Base-by-base conservation (phyloP, 1,284 basidiomycete species). In the Volvariella surrecta region DNA sequence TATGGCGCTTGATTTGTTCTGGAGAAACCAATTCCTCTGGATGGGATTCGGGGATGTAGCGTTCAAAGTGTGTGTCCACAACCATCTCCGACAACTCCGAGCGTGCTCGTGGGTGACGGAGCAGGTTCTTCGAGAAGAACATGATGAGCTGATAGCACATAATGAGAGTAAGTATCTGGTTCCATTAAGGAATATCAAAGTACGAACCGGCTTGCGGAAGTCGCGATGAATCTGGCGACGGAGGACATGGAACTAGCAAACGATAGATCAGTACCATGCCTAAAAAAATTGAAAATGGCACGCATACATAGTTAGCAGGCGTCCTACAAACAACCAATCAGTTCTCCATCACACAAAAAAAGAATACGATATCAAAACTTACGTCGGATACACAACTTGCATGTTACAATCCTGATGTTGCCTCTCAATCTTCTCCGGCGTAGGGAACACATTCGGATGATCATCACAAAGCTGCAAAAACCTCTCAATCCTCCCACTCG, bases 331-430 rank as follows among this genome's bases (percentile, higher is more conserved):
- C 30, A 44, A 30, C 49, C 40, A 35, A 30, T 47, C 42, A 44
- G n/a, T n/a, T n/a, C n/a, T n/a, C n/a, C n/a, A n/a, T n/a, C n/a
- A n/a, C n/a, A n/a, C n/a, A n/a, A n/a, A n/a, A 8, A 37, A 28
- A 42, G 15, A 41, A 41, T 37, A 41, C 28, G 15, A 72, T 58
- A 86, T 77, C n/a, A n/a, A n/a, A n/a, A n/a, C n/a, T n/a, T n/a
- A n/a, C n/a, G 94, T 94, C 15, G 90, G 87, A 69, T 98, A 98
- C 32, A 96, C 90, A 52, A 98, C 85, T 67, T 98, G 95, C 92
- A 99, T 94, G 64, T 99, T 99, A 66, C 92, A 95, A 63, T 99
- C 96, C 70, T 99, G 96, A 61, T 97, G 93, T 60, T 96, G 92
- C 45, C 96, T 74, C 61, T 94, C 89, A 52, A 94, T 70, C 74